These are phyloP conservation scores for Borovskyia barvae DNA, from an alignment of 208 protist species.

Conservation along the genomic window DNA sequence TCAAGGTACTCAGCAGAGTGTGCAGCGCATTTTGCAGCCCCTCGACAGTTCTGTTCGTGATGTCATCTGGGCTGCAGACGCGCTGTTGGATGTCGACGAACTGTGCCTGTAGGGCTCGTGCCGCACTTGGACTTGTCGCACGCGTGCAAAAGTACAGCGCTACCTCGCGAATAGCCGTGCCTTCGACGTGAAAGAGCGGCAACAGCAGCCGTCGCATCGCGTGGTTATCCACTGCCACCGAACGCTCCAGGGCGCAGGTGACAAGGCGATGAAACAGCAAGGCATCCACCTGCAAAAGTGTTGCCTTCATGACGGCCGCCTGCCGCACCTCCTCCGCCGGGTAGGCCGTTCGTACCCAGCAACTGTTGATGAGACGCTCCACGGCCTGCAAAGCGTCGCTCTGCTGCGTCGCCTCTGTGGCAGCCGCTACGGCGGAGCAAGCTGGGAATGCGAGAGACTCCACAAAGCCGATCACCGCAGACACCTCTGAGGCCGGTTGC, in stretches of 20 bases:
- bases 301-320: conserved; percentile 16
- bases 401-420: conserved; percentile 20
- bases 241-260: conserved; percentile 35
- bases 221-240: conserved; percentile 21
- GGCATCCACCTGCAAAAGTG: conserved; percentile 19
- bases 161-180: conserved; percentile 19
- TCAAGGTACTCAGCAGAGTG: conserved; percentile 23
- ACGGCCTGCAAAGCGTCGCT: conserved; percentile 23
- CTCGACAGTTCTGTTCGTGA: conserved; percentile 21
- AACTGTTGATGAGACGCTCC: conserved; percentile 29
- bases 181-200: conserved; percentile 31
- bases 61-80: conserved; percentile 9
- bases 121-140: conserved; percentile 8
- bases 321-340: conserved; percentile 19
- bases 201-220: conserved; percentile 27
- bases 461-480: conserved; percentile 39
- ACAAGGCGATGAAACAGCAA: conserved; percentile 33
- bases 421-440: neutral
- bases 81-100: conserved; percentile 26
- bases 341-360: conserved; percentile 18
- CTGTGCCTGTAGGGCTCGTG: conserved; percentile 19
- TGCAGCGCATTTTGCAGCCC: conserved; percentile 20
- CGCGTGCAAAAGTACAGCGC: conserved; percentile 30
- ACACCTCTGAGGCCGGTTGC: conserved; percentile 26
- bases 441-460: conserved; percentile 44